Base-by-base conservation (phyloP, 768 basidiomycete species). In the Leccinum ochraceum region DNA sequence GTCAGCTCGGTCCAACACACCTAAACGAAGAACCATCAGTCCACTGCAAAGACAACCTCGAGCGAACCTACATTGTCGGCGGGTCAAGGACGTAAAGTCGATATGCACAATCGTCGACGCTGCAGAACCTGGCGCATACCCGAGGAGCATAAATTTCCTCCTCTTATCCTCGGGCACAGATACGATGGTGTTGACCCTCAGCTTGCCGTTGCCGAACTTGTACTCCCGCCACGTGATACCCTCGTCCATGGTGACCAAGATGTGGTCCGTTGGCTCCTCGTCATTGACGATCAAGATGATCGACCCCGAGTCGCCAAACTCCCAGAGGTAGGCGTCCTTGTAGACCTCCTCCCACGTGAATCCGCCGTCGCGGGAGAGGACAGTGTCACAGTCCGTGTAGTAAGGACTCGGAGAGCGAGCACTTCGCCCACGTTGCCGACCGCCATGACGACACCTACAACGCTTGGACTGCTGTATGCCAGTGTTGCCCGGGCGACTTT, bases 271-370 rank as follows among this genome's bases (percentile, higher is more conserved):
- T 0, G 95, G 85, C 60, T 89, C 89, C 71, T 98, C 96, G 73
- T 99, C 97, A 74, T 98, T 98, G 49, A 86, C 94, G 78, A 99
- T 89, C 66, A 99, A 79, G 37, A 98, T 81, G 59, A 99, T 81
- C 1, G 95, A 95, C 5, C 97, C 97, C 0, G 93, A 96, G 76
- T 98, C 97, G 30, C 96, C 96, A 67, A 96, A 98, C 72, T 95
- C 95, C 94, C 94, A 99, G 42, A 98, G 81, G 70, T 98, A 91
- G 0, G 97, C 96, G 65, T 96, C 95, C 72, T 99, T 99, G 79
- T 95, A 95, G 0, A 99, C 89, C 76, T 99, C 97, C 71, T 97
- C 87, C 97, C 97, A 99, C 0, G 92, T 94, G 76, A 97, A 97
- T 9, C 97, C 97, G 2, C 87, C 97, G 67, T 99, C 94, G 4